phyloP scores from a whole-genome alignment of 495 filamentous ascomycete genomes.

The Neurospora pannonica region DNA sequence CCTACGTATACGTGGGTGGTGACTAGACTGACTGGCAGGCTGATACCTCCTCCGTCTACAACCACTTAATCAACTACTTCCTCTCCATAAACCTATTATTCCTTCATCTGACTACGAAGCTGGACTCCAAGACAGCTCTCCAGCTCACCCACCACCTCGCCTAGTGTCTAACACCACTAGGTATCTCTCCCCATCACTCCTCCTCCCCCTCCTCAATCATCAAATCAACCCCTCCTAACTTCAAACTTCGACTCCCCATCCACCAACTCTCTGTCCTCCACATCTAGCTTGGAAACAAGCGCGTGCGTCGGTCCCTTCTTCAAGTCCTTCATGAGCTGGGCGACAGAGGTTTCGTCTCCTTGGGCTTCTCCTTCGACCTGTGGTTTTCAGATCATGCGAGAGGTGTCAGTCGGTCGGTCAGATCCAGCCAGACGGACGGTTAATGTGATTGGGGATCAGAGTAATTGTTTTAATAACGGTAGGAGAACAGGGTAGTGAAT shows the following conservation, averaged over 20 bases:
- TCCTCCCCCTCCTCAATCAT: too few species aligned
- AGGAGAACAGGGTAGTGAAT: too few species aligned
- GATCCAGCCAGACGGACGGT: too few species aligned
- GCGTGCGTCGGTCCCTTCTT: conserved; percentile 60
- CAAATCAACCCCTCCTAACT: conserved; percentile 25
- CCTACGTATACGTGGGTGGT: not conserved
- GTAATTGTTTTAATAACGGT: too few species aligned
- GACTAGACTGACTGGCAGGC: too few species aligned
- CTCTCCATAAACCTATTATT: not conserved
- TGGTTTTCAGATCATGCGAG: not conserved
- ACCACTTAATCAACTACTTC: not conserved
- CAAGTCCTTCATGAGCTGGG: conserved; percentile 65
- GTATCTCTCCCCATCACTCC: too few species aligned
- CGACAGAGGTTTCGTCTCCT: conserved; percentile 52
- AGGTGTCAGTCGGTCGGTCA: not conserved
- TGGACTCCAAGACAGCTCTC: not conserved
- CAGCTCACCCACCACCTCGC: not conserved
- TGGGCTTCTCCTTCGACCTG: conserved; percentile 91
- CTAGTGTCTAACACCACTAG: not conserved
- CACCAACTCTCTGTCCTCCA: conserved; percentile 48
- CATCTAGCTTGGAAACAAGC: conserved; percentile 63
- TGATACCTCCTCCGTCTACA: too few species aligned
- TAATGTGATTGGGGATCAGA: too few species aligned
- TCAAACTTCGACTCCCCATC: conserved; percentile 58
- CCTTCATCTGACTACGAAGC: not conserved